Evolutionary conservation across 768 basidiomycete genomes (phyloP), one percentile per base, ranked within the genome.

Genomic region (Suillus luteus): DNA sequence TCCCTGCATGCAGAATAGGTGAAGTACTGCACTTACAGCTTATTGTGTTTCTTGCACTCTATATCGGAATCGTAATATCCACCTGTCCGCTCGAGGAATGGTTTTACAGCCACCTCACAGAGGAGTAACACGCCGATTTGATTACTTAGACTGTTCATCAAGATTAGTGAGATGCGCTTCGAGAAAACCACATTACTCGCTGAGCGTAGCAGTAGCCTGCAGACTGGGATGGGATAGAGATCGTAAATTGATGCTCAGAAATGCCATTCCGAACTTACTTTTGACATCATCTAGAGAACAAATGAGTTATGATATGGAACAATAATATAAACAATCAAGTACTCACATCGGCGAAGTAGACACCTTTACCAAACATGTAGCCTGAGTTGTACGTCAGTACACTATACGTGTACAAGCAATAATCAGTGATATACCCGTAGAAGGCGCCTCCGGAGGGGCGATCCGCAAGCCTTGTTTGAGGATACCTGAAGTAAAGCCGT

Each of bases 281-380:
- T 87, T 37, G 85, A 86, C 83, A 87, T 85, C 83, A 86, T 86
- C 85, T 85, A 62, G 31, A 61, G 37, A 59, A 64, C 40, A 37
- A 22, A 9, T 17, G 5, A 40, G 35, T 19, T 15, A 67, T 15
- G 64, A 59, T 37, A 59, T 22, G 7, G 27, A 33, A 55, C 3
- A 27, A 44, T 33, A 19, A 54, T 40, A 41, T 33, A 14, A 68
- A 27, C 2, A 52, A 43, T 19, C 8, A 8, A 46, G 15, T 37
- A 65, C 82, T 70, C 65, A 85, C 85, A 73, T 87, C 86, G 5
- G 86, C 86, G 61, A 88, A 86, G 71, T 88, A 87, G 41, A 86
- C 83, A 51, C 85, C 86, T 72, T 87, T 87, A 60, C 86, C 86
- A 69, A 87, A 87, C 86, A 87, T 88, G 69, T 85, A 86, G 2